Percentiles rank a stretch among this genome's conserved stretches.
Conservation (phyloP, 768 basidiomycete species). For the Macrolepiota fuliginosa region DNA sequence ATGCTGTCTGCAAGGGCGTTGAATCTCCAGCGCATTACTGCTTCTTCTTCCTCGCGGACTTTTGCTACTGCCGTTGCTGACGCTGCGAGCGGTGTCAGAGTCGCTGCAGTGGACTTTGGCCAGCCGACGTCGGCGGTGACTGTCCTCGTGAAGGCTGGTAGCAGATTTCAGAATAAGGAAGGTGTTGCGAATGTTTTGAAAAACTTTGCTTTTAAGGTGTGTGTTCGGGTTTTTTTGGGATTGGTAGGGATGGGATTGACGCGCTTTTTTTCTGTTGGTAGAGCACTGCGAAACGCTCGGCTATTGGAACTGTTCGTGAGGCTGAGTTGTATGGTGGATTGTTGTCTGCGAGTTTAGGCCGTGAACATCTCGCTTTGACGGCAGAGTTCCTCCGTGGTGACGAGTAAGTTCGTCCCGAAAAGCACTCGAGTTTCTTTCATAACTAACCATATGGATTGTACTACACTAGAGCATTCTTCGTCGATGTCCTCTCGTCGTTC, state of each 20-base stretch:
- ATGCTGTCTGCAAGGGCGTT: slow-evolving; percentile 68
- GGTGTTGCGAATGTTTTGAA: slow-evolving; percentile 94
- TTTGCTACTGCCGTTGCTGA: slow-evolving; percentile 84
- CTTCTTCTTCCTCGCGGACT: slow-evolving; percentile 35
- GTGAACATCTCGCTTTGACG: slow-evolving; percentile 91
- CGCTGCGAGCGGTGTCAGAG: slow-evolving; percentile 69
- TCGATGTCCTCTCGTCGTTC: slow-evolving; percentile 83
- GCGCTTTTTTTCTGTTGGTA: slow-evolving; percentile 28
- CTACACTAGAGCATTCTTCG: slow-evolving; percentile 73
- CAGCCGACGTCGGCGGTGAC: slow-evolving; percentile 86
- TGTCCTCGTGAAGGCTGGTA: slow-evolving; percentile 89
- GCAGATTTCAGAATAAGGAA: slow-evolving; percentile 82
- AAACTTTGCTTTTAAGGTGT: slow-evolving; percentile 99
- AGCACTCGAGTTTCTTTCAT: neutral
- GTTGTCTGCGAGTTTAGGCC: slow-evolving; percentile 75
- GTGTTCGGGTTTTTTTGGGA: neutral
- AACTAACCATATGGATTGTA: neutral
- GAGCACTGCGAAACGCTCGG: slow-evolving; percentile 85
- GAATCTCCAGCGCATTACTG: slow-evolving; percentile 50
- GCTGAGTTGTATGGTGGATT: slow-evolving; percentile 93
- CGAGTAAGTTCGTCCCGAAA: slow-evolving; percentile 64
- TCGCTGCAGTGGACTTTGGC: slow-evolving; percentile 80
- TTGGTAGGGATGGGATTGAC: neutral
- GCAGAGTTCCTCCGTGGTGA: slow-evolving; percentile 95
- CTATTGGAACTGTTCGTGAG: slow-evolving; percentile 87